Evolutionary conservation across 345 rosid genomes (phyloP).

Genomic region (Acer negundo): DNA sequence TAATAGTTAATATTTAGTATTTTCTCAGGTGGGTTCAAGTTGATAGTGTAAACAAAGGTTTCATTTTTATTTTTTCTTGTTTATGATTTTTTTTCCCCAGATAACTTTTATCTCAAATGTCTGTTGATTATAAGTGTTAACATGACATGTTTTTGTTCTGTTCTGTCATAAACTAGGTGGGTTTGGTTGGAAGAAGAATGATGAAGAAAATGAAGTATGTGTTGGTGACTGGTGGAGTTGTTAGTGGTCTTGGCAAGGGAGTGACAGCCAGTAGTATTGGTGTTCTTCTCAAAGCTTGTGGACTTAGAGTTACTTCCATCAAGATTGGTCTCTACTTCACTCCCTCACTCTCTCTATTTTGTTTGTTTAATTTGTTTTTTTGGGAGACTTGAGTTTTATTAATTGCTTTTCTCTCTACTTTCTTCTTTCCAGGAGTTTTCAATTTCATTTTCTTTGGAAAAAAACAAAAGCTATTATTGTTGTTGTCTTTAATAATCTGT

Average conservation of each 20-base stretch:
- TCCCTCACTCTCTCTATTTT: background rate
- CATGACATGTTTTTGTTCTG: background rate
- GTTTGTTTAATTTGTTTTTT: background rate
- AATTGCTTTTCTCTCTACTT: background rate
- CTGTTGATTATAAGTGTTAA: background rate
- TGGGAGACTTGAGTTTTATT: background rate
- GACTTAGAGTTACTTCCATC: constrained; percentile 80
- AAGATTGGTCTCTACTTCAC: constrained; percentile 57
- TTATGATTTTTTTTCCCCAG: background rate
- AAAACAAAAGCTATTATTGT: background rate
- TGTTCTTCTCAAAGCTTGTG: constrained; percentile 69
- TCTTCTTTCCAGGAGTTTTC: background rate
- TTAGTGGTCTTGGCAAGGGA: constrained; percentile 73
- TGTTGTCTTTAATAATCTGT: background rate
- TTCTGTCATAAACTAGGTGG: background rate
- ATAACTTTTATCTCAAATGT: background rate
- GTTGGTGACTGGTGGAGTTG: constrained; percentile 70
- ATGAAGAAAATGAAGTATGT: constrained; percentile 56
- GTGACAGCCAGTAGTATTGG: constrained; percentile 73
- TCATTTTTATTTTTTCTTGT: background rate
- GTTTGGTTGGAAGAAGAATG: background rate
- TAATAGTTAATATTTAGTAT: background rate
- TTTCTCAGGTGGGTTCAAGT: background rate
- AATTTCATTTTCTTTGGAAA: background rate
- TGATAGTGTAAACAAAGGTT: background rate